Percentiles rank a stretch among this genome's conserved stretches.
Evolutionary conservation across 306 rosid genomes (phyloP).

Genomic region (Astragalus membranaceus): DNA sequence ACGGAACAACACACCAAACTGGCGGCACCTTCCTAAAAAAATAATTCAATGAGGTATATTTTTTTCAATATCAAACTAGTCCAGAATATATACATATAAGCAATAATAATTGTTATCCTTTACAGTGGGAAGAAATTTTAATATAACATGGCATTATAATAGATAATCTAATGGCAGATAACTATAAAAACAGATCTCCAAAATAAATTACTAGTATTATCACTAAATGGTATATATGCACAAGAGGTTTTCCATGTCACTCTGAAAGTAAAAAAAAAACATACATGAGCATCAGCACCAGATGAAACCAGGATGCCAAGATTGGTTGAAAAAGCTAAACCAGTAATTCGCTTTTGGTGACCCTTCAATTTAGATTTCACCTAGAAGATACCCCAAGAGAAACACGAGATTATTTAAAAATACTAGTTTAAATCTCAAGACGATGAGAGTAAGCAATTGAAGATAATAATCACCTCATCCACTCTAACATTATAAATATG

Average conservation of each 20-base stretch:
- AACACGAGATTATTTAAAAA: constrained; percentile 14
- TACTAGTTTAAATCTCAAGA: background rate
- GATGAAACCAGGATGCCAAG: constrained; percentile 78
- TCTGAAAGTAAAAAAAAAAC: constrained; percentile 21
- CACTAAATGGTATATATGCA: background rate
- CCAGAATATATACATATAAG: constrained; percentile 6
- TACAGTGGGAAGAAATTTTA: background rate
- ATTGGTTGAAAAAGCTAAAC: constrained; percentile 75
- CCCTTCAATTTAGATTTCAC: constrained; percentile 77
- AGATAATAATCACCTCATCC: constrained; percentile 56
- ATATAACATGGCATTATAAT: background rate
- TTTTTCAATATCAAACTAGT: background rate
- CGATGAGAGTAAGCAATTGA: background rate
- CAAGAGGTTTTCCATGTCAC: background rate
- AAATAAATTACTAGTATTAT: constrained; percentile 4
- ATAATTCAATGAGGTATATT: background rate
- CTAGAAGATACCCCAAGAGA: constrained; percentile 29
- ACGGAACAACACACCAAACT: background rate
- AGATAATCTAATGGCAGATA: background rate
- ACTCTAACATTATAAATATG: constrained; percentile 71
- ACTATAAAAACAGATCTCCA: background rate
- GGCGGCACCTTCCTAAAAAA: constrained; percentile 14
- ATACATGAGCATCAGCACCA: constrained; percentile 83
- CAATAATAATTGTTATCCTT: background rate
- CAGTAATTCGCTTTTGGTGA: constrained; percentile 72